phyloP scores from a whole-genome alignment of 23 red algal genomes.

The Chondrus crispus region DNA sequence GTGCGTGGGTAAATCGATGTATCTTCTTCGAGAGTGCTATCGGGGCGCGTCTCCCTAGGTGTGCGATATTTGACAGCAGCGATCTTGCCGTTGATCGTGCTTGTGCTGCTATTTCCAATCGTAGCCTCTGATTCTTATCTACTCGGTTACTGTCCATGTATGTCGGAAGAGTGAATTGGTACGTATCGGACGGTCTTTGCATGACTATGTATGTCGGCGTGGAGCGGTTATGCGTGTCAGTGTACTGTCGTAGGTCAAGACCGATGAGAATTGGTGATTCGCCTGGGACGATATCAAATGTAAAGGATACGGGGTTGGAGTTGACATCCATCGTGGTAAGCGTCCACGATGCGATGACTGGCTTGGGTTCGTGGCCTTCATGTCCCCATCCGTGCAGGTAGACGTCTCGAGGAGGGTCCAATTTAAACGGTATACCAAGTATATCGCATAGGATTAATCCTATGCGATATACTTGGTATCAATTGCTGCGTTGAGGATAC shows the following conservation, averaged over 20 bases:
- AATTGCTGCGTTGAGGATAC: too few relatives aligned
- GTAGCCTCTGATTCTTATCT: not conserved
- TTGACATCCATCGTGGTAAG: not conserved
- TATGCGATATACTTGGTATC: too few relatives aligned
- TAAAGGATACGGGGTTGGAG: not conserved
- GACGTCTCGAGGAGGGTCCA: not conserved
- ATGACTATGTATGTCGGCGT: too few relatives aligned
- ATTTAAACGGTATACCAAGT: too few relatives aligned
- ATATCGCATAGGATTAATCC: too few relatives aligned
- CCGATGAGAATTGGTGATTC: not conserved
- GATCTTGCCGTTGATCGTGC: not conserved
- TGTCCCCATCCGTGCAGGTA: not conserved
- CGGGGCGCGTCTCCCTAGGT: not conserved
- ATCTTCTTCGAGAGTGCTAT: not conserved
- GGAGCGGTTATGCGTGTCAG: too few relatives aligned
- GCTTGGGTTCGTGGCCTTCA: not conserved
- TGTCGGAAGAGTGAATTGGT: too few relatives aligned
- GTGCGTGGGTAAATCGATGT: not conserved
- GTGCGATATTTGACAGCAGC: not conserved
- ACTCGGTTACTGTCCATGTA: too few relatives aligned
- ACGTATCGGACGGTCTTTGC: too few relatives aligned
- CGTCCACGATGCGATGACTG: not conserved
- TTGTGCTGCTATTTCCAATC: not conserved
- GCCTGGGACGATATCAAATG: constrained; percentile 3
- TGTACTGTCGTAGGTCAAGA: not conserved